These are phyloP conservation scores for Sisymbrium irio DNA, from an alignment of 345 rosid genomes.

Conservation along the genomic window DNA sequence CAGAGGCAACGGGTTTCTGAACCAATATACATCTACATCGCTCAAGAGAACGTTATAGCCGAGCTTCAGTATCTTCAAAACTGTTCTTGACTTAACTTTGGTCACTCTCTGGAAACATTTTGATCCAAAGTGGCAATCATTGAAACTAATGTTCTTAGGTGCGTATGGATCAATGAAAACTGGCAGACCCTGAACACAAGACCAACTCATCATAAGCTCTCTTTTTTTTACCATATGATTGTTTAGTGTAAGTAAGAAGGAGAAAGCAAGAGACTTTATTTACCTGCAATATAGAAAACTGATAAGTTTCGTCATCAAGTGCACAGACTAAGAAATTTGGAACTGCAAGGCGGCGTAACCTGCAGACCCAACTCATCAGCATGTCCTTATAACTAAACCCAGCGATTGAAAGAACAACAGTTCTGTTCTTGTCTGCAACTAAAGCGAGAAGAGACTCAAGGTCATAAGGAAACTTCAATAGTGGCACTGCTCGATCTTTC, in stretches of 20 bases:
- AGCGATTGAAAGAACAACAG: conserved; percentile 75
- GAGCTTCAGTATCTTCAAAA: conserved; percentile 70
- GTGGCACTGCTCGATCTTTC: conserved; percentile 37
- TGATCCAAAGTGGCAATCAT: conserved; percentile 93
- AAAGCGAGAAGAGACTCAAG: conserved; percentile 63
- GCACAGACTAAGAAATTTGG: conserved; percentile 82
- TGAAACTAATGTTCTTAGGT: conserved; percentile 71
- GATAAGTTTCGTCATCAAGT: conserved; percentile 79
- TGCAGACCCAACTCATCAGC: conserved; percentile 98
- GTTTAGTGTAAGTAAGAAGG: background rate
- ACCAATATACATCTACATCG: conserved; percentile 93
- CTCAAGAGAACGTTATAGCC: conserved; percentile 90
- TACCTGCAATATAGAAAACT: conserved; percentile 74
- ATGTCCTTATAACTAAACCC: conserved; percentile 93
- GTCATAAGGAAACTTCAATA: conserved; percentile 48
- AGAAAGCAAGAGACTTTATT: background rate
- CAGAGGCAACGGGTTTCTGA: conserved; percentile 65
- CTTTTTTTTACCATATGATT: background rate
- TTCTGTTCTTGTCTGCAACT: conserved; percentile 63
- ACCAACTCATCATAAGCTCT: conserved; percentile 15
- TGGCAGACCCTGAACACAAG: conserved; percentile 63
- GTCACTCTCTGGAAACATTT: conserved; percentile 89
- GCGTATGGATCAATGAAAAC: conserved; percentile 76
- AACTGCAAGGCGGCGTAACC: conserved; percentile 64
- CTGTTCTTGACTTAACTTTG: conserved; percentile 87